Evolutionary conservation across 2,329 filamentous ascomycete species (phyloP).

Genomic region (Aspergillus aculeatus): DNA sequence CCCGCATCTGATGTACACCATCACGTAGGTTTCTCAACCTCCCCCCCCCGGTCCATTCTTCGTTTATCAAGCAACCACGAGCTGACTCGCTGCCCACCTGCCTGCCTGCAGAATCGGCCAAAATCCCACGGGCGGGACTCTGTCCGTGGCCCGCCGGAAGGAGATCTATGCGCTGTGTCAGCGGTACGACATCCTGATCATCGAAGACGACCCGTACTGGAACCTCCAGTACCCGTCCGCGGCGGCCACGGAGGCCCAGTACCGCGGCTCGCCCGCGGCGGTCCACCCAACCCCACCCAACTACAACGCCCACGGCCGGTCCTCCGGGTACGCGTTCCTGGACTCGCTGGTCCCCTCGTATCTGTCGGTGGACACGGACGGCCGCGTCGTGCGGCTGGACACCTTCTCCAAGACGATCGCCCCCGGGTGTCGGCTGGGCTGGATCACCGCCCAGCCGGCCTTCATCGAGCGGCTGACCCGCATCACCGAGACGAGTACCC

Average conservation of each 20-base stretch:
- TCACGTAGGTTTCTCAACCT: conserved; percentile 65
- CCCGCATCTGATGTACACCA: conserved; percentile 84
- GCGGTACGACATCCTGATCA: conserved; percentile 82
- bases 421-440: conserved; percentile 84
- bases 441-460: conserved; percentile 80
- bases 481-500: conserved; percentile 74
- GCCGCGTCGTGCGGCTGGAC: conserved; percentile 83
- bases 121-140: conserved; percentile 77
- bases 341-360: conserved; percentile 83
- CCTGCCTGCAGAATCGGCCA: conserved; percentile 67
- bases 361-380: conserved; percentile 76
- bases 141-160: conserved; percentile 70
- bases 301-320: conserved; percentile 47
- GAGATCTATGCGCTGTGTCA: conserved; percentile 78
- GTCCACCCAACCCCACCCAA: conserved; percentile 38
- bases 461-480: conserved; percentile 72
- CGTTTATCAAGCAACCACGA: neutral
- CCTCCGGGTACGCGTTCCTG: conserved; percentile 71
- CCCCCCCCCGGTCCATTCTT: neutral
- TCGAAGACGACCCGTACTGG: conserved; percentile 96
- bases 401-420: conserved; percentile 94
- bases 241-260: conserved; percentile 40
- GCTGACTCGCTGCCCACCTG: conserved; percentile 8
- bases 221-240: conserved; percentile 85
- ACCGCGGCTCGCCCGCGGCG: conserved; percentile 29